These are phyloP conservation scores for Botrytis sinoallii DNA, from an alignment of 2,329 filamentous ascomycete species.

Conservation along the genomic window DNA sequence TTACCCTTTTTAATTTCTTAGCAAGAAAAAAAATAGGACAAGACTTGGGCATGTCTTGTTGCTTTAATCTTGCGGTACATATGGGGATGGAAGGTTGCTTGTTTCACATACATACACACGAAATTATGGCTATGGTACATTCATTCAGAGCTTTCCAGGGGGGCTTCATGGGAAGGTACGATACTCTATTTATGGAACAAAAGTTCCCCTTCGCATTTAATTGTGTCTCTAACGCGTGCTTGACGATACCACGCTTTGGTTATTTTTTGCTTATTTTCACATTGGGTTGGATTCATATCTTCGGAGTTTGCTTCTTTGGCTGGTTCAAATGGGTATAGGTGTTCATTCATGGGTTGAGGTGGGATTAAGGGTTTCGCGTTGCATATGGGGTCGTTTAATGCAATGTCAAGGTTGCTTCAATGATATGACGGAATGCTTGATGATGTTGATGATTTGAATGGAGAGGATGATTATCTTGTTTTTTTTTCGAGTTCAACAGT, in stretches of 20 bases:
- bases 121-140: not conserved
- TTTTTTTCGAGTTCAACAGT: not conserved
- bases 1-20: not conserved
- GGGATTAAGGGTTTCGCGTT: not conserved
- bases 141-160: not conserved
- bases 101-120: not conserved
- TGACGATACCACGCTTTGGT: not conserved
- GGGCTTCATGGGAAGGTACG: not conserved
- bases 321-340: not conserved
- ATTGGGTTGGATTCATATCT: not conserved
- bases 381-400: not conserved
- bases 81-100: not conserved
- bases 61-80: not conserved
- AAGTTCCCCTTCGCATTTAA: not conserved
- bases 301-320: not conserved
- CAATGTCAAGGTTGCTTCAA: not conserved
- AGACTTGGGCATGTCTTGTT: conserved; percentile 6
- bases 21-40: not conserved
- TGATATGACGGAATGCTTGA: not conserved
- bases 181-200: not conserved
- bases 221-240: not conserved
- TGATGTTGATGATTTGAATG: not conserved
- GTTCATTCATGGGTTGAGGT: not conserved
- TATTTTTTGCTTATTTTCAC: not conserved
- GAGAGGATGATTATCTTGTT: not conserved